Evolutionary conservation across 495 filamentous ascomycete genomes (phyloP).

Genomic region (Neurospora sp.): DNA sequence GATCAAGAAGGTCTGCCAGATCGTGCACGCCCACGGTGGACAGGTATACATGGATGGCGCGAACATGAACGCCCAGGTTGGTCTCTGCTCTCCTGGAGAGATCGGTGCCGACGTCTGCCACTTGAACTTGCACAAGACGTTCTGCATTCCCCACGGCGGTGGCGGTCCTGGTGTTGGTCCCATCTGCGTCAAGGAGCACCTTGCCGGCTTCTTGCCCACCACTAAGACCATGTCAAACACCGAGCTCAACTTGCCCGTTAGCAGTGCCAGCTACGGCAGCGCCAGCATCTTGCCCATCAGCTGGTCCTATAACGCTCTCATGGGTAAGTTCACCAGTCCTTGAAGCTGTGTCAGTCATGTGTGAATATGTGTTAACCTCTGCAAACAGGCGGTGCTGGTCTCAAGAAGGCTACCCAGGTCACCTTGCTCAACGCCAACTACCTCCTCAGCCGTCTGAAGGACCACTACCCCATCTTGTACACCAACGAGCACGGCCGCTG

Average conservation of each 20-base stretch:
- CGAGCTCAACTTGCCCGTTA: slow-evolving; percentile 53
- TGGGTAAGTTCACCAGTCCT: slow-evolving; percentile 45
- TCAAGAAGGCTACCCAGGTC: slow-evolving; percentile 92
- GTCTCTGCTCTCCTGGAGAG: slow-evolving; percentile 90
- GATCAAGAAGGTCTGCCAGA: slow-evolving; percentile 74
- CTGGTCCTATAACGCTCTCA: slow-evolving; percentile 97
- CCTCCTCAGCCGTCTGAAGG: slow-evolving; percentile 82
- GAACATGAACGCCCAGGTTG: slow-evolving; percentile 99
- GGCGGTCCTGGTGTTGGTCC: slow-evolving; percentile 93
- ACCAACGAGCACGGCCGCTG: slow-evolving; percentile 82
- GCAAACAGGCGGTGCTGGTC: slow-evolving; percentile 55
- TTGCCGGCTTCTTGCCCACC: slow-evolving; percentile 70
- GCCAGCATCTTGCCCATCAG: slow-evolving; percentile 93
- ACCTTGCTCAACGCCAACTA: slow-evolving; percentile 97
- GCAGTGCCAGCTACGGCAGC: slow-evolving; percentile 81
- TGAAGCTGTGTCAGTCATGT: neutral
- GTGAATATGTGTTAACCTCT: slow-evolving; percentile 10
- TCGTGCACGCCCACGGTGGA: slow-evolving; percentile 82
- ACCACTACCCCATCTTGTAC: slow-evolving; percentile 86
- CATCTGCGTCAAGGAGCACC: slow-evolving; percentile 81
- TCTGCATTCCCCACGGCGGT: slow-evolving; percentile 97
- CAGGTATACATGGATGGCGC: slow-evolving; percentile 99
- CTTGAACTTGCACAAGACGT: slow-evolving; percentile 96
- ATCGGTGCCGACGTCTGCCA: slow-evolving; percentile 98
- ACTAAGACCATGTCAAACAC: slow-evolving; percentile 39